Conservation (phyloP, 495 filamentous ascomycete genomes). For the Neurospora tetraspora region DNA sequence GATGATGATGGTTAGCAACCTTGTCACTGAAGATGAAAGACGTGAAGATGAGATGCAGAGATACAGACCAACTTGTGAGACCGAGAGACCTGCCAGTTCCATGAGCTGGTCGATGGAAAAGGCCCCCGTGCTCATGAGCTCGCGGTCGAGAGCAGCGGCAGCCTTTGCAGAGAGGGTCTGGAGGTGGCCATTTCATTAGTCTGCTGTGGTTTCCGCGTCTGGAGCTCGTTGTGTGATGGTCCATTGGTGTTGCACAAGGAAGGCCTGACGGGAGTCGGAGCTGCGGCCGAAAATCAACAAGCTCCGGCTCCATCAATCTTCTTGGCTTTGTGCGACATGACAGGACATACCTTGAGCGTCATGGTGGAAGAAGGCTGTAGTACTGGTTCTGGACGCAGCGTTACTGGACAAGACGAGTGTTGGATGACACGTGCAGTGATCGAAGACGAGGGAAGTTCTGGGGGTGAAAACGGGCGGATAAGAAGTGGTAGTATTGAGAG, state of each 20-base stretch:
- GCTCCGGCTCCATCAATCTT: neutral
- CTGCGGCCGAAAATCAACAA: neutral
- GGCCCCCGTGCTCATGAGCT: constrained; percentile 85
- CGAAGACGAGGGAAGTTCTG: neutral
- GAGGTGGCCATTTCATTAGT: constrained; percentile 10
- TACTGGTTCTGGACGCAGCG: neutral
- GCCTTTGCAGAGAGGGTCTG: constrained; percentile 82
- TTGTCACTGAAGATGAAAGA: neutral
- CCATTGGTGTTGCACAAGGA: neutral
- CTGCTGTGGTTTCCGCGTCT: neutral
- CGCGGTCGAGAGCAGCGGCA: constrained; percentile 79
- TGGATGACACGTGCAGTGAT: neutral
- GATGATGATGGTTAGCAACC: constrained; percentile 1
- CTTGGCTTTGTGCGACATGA: neutral
- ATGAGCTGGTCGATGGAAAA: constrained; percentile 96
- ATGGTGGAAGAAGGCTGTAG: constrained; percentile 15
- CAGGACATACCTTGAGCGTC: constrained; percentile 37
- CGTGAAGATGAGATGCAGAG: constrained; percentile 4
- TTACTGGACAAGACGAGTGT: neutral
- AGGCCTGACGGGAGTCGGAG: neutral
- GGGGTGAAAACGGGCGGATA: neutral
- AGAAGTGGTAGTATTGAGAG: neutral
- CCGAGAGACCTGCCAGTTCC: constrained; percentile 89
- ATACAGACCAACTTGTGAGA: constrained; percentile 72
- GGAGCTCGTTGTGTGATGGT: neutral